Conservation (phyloP, 2,329 filamentous ascomycete species). For the Botrytis paeoniae region DNA sequence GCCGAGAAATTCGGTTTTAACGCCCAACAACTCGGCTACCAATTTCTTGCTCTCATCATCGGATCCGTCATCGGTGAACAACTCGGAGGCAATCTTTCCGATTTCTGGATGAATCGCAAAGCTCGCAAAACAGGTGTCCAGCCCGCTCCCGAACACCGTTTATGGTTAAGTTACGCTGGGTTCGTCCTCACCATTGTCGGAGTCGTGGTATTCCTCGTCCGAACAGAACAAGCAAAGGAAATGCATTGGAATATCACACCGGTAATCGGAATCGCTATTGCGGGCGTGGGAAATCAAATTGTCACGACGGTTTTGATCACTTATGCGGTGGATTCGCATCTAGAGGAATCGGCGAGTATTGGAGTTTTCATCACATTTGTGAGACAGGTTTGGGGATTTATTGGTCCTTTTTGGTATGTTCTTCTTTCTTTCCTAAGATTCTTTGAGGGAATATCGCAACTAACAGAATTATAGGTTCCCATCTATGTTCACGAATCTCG, state of each 20-base stretch:
- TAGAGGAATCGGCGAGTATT: slow-evolving; percentile 50
- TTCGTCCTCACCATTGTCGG: slow-evolving; percentile 50
- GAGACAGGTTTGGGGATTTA: slow-evolving; percentile 52
- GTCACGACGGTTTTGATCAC: slow-evolving; percentile 41
- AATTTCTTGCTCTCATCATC: slow-evolving; percentile 55
- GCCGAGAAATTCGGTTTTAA: slow-evolving; percentile 55
- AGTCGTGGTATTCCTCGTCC: slow-evolving; percentile 52
- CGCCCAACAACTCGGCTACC: slow-evolving; percentile 55
- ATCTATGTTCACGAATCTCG: slow-evolving; percentile 40
- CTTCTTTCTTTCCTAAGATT: no score
- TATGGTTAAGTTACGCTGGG: slow-evolving; percentile 57
- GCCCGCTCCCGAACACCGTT: slow-evolving; percentile 49
- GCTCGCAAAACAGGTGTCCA: slow-evolving; percentile 38
- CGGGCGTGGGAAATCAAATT: slow-evolving; percentile 56
- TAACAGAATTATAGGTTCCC: slow-evolving; percentile 37
- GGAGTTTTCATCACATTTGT: slow-evolving; percentile 59
- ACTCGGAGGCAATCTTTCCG: slow-evolving; percentile 52
- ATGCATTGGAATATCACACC: slow-evolving; percentile 56
- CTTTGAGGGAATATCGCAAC: not conserved
- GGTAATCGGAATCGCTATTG: slow-evolving; percentile 50
- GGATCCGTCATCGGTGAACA: slow-evolving; percentile 58
- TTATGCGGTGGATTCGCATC: slow-evolving; percentile 56
- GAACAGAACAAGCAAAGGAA: slow-evolving; percentile 44
- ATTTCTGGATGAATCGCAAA: slow-evolving; percentile 49
- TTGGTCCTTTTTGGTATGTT: slow-evolving; percentile 21